phyloP scores from a whole-genome alignment of 169 alveolate species.

The Toxoplasma gondii region DNA sequence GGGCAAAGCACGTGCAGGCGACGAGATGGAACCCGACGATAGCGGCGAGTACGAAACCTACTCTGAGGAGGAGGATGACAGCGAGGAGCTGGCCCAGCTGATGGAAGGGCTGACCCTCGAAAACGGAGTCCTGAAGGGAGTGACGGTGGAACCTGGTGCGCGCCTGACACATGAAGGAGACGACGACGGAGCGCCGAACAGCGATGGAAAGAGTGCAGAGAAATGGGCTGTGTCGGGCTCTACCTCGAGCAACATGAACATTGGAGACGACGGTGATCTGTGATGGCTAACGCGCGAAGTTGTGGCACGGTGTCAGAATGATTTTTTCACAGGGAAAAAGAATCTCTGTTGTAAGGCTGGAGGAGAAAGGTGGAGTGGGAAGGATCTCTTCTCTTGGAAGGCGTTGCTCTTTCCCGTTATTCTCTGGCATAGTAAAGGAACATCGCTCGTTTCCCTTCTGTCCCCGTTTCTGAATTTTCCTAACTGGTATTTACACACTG shows the following conservation, averaged over 20 bases:
- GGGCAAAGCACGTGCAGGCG: not conserved
- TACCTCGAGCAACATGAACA: not conserved
- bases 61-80: conserved; percentile 39
- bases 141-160: conserved; percentile 11
- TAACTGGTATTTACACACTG: too few species aligned
- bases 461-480: too few species aligned
- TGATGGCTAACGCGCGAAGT: not conserved
- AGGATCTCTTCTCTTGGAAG: too few species aligned
- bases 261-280: not conserved
- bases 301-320: too few species aligned
- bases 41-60: not conserved
- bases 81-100: conserved; percentile 41
- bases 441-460: too few species aligned
- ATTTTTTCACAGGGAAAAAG: too few species aligned
- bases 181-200: not conserved
- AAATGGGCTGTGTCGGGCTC: not conserved
- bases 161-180: not conserved
- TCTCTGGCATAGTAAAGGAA: too few species aligned
- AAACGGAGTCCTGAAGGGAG: conserved; percentile 14
- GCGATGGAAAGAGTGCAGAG: conserved; percentile 4
- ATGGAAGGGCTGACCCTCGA: conserved; percentile 65
- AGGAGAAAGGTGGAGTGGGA: too few species aligned
- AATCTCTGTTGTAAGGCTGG: too few species aligned
- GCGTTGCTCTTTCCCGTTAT: too few species aligned
- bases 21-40: not conserved